A percentile compares a stretch with the other conserved stretches of the same genome.
phyloP scores from a whole-genome alignment of 2,329 filamentous ascomycete genomes.

The Exophiala oligosperma region DNA sequence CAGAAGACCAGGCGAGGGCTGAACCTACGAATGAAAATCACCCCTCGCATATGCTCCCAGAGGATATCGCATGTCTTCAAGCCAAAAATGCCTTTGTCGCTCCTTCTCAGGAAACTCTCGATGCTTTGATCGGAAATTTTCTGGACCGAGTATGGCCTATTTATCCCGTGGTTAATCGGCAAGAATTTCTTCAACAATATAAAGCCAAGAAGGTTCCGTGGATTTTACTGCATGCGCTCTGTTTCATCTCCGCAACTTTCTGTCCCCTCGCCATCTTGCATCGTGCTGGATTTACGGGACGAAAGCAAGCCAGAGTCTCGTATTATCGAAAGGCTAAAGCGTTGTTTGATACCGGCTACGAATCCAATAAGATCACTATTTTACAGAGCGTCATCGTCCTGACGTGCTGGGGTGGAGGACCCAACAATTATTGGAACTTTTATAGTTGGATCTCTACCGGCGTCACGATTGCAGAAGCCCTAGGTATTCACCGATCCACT shows the following conservation, averaged over 20 bases:
- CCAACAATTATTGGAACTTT: slow-evolving; percentile 12
- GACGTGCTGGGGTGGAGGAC: slow-evolving; percentile 10
- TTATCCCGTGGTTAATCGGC: slow-evolving; percentile 10
- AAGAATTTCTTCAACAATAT: slow-evolving; percentile 10
- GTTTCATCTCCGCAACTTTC: slow-evolving; percentile 9
- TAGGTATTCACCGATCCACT: slow-evolving; percentile 13
- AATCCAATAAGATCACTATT: slow-evolving; percentile 11
- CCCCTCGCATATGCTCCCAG: slow-evolving; percentile 8
- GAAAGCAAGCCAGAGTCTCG: slow-evolving; percentile 7
- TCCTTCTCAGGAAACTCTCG: slow-evolving; percentile 4
- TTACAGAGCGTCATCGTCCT: slow-evolving; percentile 11
- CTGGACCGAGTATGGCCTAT: slow-evolving; percentile 10
- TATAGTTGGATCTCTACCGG: slow-evolving; percentile 12
- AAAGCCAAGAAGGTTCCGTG: slow-evolving; percentile 12
- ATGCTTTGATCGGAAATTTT: slow-evolving; percentile 7
- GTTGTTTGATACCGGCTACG: slow-evolving; percentile 11
- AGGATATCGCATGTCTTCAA: slow-evolving; percentile 9
- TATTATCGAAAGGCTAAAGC: slow-evolving; percentile 11
- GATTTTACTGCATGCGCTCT: slow-evolving; percentile 10
- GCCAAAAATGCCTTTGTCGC: slow-evolving; percentile 8
- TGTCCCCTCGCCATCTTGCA: slow-evolving; percentile 7
- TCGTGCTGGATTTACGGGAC: slow-evolving; percentile 8
- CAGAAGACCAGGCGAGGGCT: slow-evolving; percentile 3
- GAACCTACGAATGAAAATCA: slow-evolving; percentile 10
- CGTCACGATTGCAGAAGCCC: slow-evolving; percentile 12